Evolutionary conservation across 768 basidiomycete species (phyloP).

Genomic region (Daedalea quercina): DNA sequence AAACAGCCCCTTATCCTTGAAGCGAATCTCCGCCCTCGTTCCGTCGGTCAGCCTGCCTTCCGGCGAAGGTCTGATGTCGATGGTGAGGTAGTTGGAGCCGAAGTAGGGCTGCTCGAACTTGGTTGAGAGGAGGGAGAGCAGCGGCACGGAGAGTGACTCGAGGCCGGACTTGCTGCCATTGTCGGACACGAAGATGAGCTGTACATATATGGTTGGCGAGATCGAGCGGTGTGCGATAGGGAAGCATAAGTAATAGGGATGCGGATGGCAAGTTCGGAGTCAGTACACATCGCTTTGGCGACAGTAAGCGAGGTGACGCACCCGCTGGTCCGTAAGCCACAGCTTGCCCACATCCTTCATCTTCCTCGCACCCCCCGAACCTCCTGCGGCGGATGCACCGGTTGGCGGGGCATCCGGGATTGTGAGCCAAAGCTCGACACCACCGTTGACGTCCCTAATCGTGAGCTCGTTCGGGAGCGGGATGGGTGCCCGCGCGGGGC

Average conservation of each 20-base stretch:
- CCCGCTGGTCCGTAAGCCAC: conserved; percentile 69
- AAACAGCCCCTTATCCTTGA: conserved; percentile 64
- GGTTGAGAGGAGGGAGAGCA: conserved; percentile 58
- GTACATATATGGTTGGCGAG: conserved; percentile 4
- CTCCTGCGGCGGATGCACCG: conserved; percentile 37
- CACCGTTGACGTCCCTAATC: conserved; percentile 48
- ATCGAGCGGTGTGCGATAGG: neutral
- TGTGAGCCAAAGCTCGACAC: conserved; percentile 50
- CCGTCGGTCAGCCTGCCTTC: conserved; percentile 63
- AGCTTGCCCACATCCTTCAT: conserved; percentile 52
- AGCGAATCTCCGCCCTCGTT: conserved; percentile 59
- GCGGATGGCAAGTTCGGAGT: neutral
- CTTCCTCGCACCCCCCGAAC: conserved; percentile 48
- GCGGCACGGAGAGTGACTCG: conserved; percentile 46
- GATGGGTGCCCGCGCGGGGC: conserved; percentile 48
- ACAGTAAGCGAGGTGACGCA: conserved; percentile 28
- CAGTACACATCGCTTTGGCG: neutral
- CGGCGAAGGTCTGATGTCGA: conserved; percentile 60
- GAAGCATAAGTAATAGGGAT: neutral
- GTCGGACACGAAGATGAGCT: conserved; percentile 56
- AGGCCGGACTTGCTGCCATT: conserved; percentile 22
- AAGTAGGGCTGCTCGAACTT: conserved; percentile 75
- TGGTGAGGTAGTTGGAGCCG: conserved; percentile 55
- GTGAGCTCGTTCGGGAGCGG: conserved; percentile 58
- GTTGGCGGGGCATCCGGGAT: conserved; percentile 50